Evolutionary conservation across 2,329 filamentous ascomycete genomes (phyloP).

Genomic region (Paecilomyces fulvus): DNA sequence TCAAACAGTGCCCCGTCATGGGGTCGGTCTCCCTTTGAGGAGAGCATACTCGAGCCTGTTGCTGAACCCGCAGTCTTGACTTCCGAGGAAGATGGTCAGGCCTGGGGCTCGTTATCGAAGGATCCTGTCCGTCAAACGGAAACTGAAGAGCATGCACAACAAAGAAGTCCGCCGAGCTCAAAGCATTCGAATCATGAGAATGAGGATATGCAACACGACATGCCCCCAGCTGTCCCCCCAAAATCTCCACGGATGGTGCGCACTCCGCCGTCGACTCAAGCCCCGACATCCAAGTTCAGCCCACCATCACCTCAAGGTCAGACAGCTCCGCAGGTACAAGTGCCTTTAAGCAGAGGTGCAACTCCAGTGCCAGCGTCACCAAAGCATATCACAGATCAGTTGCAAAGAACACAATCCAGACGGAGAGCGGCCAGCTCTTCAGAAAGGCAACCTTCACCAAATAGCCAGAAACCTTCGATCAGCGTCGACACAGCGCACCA

Average conservation of each 20-base stretch:
- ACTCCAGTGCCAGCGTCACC: constrained; percentile 1
- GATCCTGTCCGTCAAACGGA: background rate
- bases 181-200: background rate
- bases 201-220: constrained; percentile 2
- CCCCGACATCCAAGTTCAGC: constrained; percentile 3
- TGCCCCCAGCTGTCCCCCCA: constrained; percentile 17
- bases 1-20: constrained; percentile 17
- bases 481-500: background rate
- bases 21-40: constrained; percentile 5
- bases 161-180: background rate
- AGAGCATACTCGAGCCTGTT: constrained; percentile 5
- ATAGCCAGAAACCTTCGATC: background rate
- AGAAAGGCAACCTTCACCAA: constrained; percentile 2
- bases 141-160: background rate
- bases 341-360: background rate
- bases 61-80: constrained; percentile 6
- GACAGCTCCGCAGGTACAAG: background rate
- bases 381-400: constrained; percentile 2
- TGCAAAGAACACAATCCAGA: background rate
- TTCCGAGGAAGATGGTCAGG: constrained; percentile 1
- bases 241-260: constrained; percentile 16
- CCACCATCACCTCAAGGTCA: background rate
- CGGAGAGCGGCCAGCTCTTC: constrained; percentile 2
- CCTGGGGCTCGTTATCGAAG: constrained; percentile 1
- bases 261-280: constrained; percentile 5